A percentile compares a stretch with the other conserved stretches of the same genome.
phyloP scores from a whole-genome alignment of 805 yeast species.

The Vanderwaltozyma tropicalis region DNA sequence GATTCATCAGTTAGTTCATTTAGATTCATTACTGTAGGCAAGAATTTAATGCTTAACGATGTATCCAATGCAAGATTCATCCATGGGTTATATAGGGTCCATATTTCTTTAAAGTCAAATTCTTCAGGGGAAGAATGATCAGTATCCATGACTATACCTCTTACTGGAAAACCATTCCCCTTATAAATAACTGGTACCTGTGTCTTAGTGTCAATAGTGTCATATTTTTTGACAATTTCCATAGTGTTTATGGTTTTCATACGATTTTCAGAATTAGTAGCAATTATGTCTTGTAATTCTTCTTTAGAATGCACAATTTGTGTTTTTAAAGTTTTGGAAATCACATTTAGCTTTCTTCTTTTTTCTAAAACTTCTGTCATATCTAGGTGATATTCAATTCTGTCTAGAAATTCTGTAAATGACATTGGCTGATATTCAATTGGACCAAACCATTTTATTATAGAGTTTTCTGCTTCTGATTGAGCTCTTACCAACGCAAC shows the following conservation, averaged over 20 bases:
- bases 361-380: constrained; percentile 21
- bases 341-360: constrained; percentile 6
- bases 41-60: constrained; percentile 27
- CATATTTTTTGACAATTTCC: neutral
- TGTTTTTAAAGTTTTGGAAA: constrained; percentile 1
- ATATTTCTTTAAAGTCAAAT: constrained; percentile 21
- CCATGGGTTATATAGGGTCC: constrained; percentile 30
- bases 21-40: constrained; percentile 20
- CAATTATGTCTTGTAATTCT: constrained; percentile 9
- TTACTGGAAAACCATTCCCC: constrained; percentile 7
- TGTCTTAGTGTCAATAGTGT: no score
- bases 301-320: constrained; percentile 10
- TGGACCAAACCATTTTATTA: constrained; percentile 62
- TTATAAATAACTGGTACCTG: neutral
- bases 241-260: constrained; percentile 4
- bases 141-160: constrained; percentile 16
- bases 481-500: constrained; percentile 35
- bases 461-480: constrained; percentile 35
- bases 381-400: constrained; percentile 23
- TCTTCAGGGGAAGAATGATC: constrained; percentile 12
- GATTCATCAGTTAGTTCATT: neutral
- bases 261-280: constrained; percentile 12
- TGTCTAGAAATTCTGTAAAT: constrained; percentile 30
- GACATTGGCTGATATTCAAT: constrained; percentile 43
- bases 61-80: constrained; percentile 27